Evolutionary conservation across 257 asterid species (phyloP).

Genomic region (Solanum chiquidenum): DNA sequence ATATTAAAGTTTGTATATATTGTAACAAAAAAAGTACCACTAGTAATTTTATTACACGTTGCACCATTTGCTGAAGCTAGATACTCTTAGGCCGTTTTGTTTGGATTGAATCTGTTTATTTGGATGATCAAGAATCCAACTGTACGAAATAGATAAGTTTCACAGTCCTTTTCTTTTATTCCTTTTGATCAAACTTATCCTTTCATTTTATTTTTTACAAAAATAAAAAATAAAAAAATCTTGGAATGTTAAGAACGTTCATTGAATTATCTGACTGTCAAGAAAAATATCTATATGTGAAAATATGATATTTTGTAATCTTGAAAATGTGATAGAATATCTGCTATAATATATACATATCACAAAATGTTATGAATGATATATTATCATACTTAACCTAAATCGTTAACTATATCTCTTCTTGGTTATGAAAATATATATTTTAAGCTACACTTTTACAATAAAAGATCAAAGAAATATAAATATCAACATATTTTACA

Average conservation of each 20-base stretch:
- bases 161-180: background rate
- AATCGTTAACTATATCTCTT: background rate
- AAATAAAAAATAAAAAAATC: background rate
- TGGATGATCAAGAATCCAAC: background rate
- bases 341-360: background rate
- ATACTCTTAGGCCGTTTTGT: background rate
- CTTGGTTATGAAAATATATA: background rate
- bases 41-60: background rate
- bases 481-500: background rate
- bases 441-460: background rate
- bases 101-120: background rate
- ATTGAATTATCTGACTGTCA: background rate
- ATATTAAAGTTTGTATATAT: background rate
- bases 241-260: background rate
- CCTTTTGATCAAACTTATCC: background rate
- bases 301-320: background rate
- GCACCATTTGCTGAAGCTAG: background rate
- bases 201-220: background rate
- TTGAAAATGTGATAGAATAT: background rate
- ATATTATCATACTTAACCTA: background rate
- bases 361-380: background rate
- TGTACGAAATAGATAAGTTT: background rate
- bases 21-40: background rate
- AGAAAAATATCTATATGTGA: background rate
- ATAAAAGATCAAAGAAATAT: background rate